Evolutionary conservation across 2,329 filamentous ascomycete species (phyloP), one percentile per base, ranked within the genome.

Genomic region (Aspergillus sp.): DNA sequence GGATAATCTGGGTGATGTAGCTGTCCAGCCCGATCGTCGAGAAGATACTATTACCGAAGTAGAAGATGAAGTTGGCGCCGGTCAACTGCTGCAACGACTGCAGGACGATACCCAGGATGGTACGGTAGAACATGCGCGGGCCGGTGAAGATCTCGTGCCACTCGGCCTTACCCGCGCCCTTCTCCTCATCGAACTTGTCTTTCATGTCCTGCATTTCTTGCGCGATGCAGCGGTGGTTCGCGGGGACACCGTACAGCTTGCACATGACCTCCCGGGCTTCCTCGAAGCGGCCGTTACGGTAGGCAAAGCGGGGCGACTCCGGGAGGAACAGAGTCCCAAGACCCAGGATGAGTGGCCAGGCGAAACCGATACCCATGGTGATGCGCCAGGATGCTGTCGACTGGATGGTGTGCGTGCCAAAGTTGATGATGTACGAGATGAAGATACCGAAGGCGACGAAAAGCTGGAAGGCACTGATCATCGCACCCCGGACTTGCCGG

Each of bases 1-100:
- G 73, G 49, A 87, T 86, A 60, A 87, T 79, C 58, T 84, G 81
- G 0, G 79, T 83, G 48, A 80, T 70, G 56, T 82, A 84, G 12
- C 79, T 78, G 63, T 88, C 82, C 1, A 75, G 64, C 49, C 83
- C 83, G 4, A 83, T 80, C 4, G 81, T 78, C 47, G 75, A 52
- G 64, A 89, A 88, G 57, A 88, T 78, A 7, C 77, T 79, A 6
- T 71, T 73, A 33, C 73, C 73, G 51, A 74, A 75, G 62, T 75
- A 75, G 65, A 74, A 75, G 55, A 74, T 71, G 61, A 72, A 74
- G 57, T 73, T 73, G 52, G 71, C 72, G 50, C 71, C 72, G 26
- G 70, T 74, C 29, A 73, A 60, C 54, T 75, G 72, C 52, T 74
- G 72, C 33, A 74, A 57, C 27, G 69, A 70, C 53, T 76, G 73